A percentile compares a stretch with the other conserved stretches of the same genome.
Conservation (phyloP, 495 filamentous ascomycete genomes). For the Penicillium antarcticum region DNA sequence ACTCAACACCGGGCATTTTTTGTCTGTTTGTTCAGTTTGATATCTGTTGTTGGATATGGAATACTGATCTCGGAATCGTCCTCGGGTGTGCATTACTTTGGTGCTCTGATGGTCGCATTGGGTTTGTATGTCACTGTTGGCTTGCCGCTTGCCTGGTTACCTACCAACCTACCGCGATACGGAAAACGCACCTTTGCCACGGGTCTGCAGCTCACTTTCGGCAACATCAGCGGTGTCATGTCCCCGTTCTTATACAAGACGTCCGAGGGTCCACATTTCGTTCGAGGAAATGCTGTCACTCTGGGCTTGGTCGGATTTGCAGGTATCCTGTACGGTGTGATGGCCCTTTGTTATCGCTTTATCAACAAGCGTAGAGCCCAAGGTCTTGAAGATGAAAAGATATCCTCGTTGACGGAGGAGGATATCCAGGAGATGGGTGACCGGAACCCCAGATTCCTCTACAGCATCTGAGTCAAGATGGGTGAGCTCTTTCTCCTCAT, state of each 20-base stretch:
- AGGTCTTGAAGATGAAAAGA: slow-evolving; percentile 51
- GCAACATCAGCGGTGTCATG: slow-evolving; percentile 68
- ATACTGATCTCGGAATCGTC: slow-evolving; percentile 58
- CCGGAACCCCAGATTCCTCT: slow-evolving; percentile 59
- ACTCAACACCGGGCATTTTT: slow-evolving; percentile 61
- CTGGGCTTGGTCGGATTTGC: slow-evolving; percentile 45
- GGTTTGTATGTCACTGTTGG: slow-evolving; percentile 71
- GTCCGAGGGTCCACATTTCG: slow-evolving; percentile 38
- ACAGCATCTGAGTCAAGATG: slow-evolving; percentile 42
- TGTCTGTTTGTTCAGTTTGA: slow-evolving; percentile 50
- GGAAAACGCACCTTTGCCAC: slow-evolving; percentile 69
- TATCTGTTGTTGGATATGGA: slow-evolving; percentile 67
- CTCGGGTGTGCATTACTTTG: slow-evolving; percentile 66
- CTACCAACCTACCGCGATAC: slow-evolving; percentile 59
- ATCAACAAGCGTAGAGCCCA: slow-evolving; percentile 54
- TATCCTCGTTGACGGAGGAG: slow-evolving; percentile 57
- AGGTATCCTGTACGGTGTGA: slow-evolving; percentile 41
- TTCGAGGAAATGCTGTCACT: slow-evolving; percentile 42
- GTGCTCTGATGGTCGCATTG: slow-evolving; percentile 66
- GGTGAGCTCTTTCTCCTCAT: not conserved
- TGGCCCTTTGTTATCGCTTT: slow-evolving; percentile 53
- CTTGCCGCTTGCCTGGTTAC: slow-evolving; percentile 66
- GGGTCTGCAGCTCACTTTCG: slow-evolving; percentile 64
- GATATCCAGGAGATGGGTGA: slow-evolving; percentile 70
- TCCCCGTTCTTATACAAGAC: slow-evolving; percentile 53